Conservation (phyloP, 2,329 filamentous ascomycete genomes). For the Pseudogymnoascus sp. region DNA sequence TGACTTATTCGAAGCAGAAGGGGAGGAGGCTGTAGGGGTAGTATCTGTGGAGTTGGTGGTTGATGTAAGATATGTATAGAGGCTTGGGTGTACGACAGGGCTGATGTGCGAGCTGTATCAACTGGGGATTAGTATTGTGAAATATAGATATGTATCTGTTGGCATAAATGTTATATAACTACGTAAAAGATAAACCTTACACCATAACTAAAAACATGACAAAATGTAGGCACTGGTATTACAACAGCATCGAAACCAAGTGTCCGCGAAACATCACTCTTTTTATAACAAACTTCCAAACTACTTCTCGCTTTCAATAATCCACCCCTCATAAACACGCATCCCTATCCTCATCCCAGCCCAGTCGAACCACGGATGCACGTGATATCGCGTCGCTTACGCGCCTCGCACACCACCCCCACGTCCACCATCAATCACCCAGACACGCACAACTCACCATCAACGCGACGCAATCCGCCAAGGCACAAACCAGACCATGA, state of each 20-base stretch:
- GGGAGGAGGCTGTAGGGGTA: not conserved
- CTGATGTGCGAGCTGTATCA: not conserved
- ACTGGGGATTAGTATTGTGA: not conserved
- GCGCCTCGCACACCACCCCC: not conserved
- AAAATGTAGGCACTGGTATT: not conserved
- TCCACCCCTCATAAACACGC: not conserved
- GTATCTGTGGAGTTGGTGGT: not conserved
- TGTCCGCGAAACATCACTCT: not conserved
- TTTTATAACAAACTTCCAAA: not conserved
- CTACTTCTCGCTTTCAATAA: not conserved
- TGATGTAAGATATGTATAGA: constrained; percentile 4
- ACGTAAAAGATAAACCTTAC: not conserved
- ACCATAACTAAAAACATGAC: not conserved
- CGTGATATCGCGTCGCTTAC: constrained; percentile 5
- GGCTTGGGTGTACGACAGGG: not conserved
- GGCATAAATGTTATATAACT: not conserved
- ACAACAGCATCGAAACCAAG: not conserved
- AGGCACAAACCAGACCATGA: not conserved
- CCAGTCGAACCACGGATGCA: not conserved
- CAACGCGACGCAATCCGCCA: not conserved
- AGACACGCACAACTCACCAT: not conserved
- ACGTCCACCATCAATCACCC: not conserved
- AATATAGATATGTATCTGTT: not conserved
- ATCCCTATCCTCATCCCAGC: not conserved
- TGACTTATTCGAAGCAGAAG: constrained; percentile 35